phyloP scores from a whole-genome alignment of 2,329 filamentous ascomycete species.

The Eurotiales sp. region DNA sequence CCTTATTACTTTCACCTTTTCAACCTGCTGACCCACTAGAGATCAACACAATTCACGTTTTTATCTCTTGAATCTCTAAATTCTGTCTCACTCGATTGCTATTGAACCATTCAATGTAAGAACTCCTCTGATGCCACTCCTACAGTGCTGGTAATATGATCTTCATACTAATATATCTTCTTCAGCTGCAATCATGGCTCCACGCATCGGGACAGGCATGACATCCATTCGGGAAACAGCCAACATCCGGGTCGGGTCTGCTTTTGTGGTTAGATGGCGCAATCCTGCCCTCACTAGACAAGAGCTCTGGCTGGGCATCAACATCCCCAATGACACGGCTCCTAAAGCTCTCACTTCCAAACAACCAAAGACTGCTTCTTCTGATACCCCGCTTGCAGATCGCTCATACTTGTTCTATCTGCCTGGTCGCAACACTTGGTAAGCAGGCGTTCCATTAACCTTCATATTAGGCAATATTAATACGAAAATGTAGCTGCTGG shows the following conservation, averaged over 20 bases:
- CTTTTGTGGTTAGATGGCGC: constrained; percentile 7
- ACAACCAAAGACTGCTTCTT: not conserved
- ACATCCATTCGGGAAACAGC: not conserved
- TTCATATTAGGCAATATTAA: not conserved
- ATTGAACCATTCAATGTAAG: too few relatives aligned
- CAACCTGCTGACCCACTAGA: too few relatives aligned
- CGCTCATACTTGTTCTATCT: constrained; percentile 12
- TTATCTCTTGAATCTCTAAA: too few relatives aligned
- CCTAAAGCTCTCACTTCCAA: not conserved
- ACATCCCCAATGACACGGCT: not conserved
- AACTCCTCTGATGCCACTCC: too few relatives aligned
- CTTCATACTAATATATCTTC: not conserved
- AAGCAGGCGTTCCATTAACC: not conserved
- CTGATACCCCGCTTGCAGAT: not conserved
- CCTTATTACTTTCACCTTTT: too few relatives aligned
- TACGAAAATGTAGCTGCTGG: constrained; percentile 9
- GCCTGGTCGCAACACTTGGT: constrained; percentile 10
- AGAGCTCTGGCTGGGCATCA: constrained; percentile 8
- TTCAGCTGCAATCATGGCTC: not conserved
- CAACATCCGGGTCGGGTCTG: not conserved
- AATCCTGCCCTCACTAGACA: not conserved
- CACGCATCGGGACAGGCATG: not conserved
- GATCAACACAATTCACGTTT: too few relatives aligned
- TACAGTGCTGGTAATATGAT: not conserved
- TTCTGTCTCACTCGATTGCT: too few relatives aligned